Evolutionary conservation across 805 yeast species (phyloP).

Genomic region (Candida sphagnicola): DNA sequence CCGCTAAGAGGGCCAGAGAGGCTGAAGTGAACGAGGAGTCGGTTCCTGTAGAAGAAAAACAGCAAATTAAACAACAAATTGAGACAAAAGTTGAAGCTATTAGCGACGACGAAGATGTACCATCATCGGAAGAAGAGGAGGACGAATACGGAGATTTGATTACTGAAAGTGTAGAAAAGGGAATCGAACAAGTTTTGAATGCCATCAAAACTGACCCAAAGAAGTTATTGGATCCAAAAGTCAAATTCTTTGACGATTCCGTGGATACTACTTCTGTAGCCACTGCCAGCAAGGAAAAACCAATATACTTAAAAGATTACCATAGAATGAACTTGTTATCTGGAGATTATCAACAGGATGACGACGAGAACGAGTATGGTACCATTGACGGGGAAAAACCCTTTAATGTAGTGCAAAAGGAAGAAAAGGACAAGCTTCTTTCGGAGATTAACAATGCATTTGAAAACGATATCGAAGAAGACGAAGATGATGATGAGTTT

Average conservation of each 20-base stretch:
- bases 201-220: constrained; percentile 70
- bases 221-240: constrained; percentile 60
- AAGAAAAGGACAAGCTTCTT: constrained; percentile 69
- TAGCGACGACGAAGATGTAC: constrained; percentile 19
- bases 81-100: constrained; percentile 15
- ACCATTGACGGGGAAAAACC: constrained; percentile 60
- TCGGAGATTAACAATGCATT: constrained; percentile 74
- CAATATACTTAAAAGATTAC: constrained; percentile 86
- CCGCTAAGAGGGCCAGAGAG: constrained; percentile 63
- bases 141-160: constrained; percentile 88
- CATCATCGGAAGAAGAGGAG: constrained; percentile 64
- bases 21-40: constrained; percentile 30
- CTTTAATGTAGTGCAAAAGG: constrained; percentile 68
- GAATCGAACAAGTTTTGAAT: constrained; percentile 65
- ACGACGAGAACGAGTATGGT: constrained; percentile 38
- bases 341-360: constrained; percentile 54
- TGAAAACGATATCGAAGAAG: constrained; percentile 38
- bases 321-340: constrained; percentile 80
- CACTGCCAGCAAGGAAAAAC: constrained; percentile 39
- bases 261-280: constrained; percentile 20
- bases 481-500: constrained; percentile 44
- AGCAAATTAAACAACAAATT: constrained; percentile 5
- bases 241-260: constrained; percentile 70
- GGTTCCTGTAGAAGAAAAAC: not conserved
- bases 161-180: constrained; percentile 81